phyloP scores from a whole-genome alignment of 768 basidiomycete genomes.

The Phaeotremella skinneri region DNA sequence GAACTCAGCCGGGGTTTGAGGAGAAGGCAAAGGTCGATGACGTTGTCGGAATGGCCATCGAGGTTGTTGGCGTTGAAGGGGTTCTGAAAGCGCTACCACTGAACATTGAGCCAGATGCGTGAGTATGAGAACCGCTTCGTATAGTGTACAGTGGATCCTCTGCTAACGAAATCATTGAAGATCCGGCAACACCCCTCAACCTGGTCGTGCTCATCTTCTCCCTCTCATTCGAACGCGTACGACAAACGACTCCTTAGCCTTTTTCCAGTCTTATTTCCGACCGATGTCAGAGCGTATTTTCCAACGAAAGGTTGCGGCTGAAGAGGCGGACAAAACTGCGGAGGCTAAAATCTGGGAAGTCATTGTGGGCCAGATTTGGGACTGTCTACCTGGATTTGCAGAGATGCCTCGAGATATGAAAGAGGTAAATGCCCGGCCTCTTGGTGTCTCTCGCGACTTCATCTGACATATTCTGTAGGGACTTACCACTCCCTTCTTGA shows the following conservation, averaged over 20 bases:
- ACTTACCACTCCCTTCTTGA: conserved; percentile 72
- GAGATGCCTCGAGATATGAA: conserved; percentile 72
- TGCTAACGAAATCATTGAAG: conserved; percentile 14
- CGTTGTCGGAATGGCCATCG: conserved; percentile 75
- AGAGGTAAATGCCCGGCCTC: conserved; percentile 56
- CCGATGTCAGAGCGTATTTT: conserved; percentile 93
- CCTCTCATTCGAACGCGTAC: conserved; percentile 74
- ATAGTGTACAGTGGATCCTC: neutral
- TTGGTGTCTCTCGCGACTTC: neutral
- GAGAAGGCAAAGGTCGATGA: conserved; percentile 82
- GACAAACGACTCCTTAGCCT: conserved; percentile 71
- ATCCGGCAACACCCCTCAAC: conserved; percentile 57
- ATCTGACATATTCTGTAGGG: conserved; percentile 55
- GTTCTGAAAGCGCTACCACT: conserved; percentile 73
- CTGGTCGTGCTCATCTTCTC: conserved; percentile 87
- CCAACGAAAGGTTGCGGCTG: conserved; percentile 75
- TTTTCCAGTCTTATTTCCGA: conserved; percentile 87
- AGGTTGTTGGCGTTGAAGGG: conserved; percentile 77
- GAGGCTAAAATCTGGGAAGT: conserved; percentile 97
- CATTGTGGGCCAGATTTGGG: conserved; percentile 89
- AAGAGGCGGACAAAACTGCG: conserved; percentile 59
- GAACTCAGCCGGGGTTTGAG: conserved; percentile 79
- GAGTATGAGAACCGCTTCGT: conserved; percentile 43
- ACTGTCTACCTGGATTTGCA: conserved; percentile 86
- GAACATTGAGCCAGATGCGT: conserved; percentile 81